Base-by-base conservation (phyloP, 1,284 basidiomycete genomes). In the Heliocybe sulcata region DNA sequence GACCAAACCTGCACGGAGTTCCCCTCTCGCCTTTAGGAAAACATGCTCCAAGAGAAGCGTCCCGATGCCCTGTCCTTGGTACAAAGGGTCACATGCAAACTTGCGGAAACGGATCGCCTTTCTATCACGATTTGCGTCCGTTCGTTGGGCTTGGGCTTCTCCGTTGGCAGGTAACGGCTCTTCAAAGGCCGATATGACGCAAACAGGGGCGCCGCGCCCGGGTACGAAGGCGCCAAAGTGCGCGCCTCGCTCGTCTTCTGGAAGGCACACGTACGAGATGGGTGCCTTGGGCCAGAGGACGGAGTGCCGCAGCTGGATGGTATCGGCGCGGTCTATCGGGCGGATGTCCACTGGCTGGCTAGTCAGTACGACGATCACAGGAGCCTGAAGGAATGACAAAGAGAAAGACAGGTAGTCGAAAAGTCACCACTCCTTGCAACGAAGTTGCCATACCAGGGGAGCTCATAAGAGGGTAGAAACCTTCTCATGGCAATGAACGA, bases 281-380 rank as follows among this genome's bases (percentile, higher is more conserved):
- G 77, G 73, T 57, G 73, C 71, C 60, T 77, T 64, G 3, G 82
- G 80, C 80, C 81, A 85, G 20, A 83, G 71, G 9, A 86, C 77
- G 16, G 73, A 68, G 62, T 82, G 82, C 27, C 82, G 77, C 42
- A 85, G 72, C 2, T 70, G 59, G 27, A 81, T 61, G 0, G 82
- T 83, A 45, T 75, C 63, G 29, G 74, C 69, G 25, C 69, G 63
- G 12, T 65, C 57, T 57, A 77, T 77, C 51, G 60, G 65, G 67
- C 47, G 47, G 22, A 49, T 49, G 12, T 49, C 47, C 6, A 49
- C 47, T 49, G 27, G 3, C 14, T n/a, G 8, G 11, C 6, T 8
- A 29, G 47, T 26, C 27, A 29, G 47, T 25, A 49, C 12, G 29
- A 12, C 4, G 12, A 6, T 31, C 6, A 6, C 12, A 12, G 29